Percentiles rank a stretch among this genome's conserved stretches.
Conservation (phyloP, 176 grass and related monocot genomes). For the Pharus latifolius region DNA sequence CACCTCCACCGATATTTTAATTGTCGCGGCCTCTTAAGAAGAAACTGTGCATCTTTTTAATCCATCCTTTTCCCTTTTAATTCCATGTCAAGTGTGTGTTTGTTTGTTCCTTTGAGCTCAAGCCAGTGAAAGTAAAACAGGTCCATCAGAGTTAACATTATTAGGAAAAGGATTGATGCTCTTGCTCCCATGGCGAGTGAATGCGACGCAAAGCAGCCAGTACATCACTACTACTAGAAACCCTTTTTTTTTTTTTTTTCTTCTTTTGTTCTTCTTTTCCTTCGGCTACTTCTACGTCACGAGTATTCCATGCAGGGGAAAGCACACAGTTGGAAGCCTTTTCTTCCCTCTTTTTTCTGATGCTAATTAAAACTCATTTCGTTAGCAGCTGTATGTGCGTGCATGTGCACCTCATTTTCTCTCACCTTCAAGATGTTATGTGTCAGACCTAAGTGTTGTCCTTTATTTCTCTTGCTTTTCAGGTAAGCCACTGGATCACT, state of each 20-base stretch:
- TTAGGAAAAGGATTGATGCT: constrained; percentile 9
- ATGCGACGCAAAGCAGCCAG: not conserved
- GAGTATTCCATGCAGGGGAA: constrained; percentile 33
- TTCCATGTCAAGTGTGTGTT: not conserved
- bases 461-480: constrained; percentile 39
- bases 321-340: constrained; percentile 7
- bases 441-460: constrained; percentile 32
- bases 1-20: constrained; percentile 48
- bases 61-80: not conserved
- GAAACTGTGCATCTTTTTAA: not conserved
- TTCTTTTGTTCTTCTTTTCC: not conserved
- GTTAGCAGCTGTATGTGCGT: constrained; percentile 13
- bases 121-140: constrained; percentile 37
- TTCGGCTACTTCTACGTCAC: constrained; percentile 31
- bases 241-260: not conserved
- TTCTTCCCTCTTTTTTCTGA: constrained; percentile 15
- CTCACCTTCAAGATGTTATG: constrained; percentile 46
- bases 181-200: constrained; percentile 28
- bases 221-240: not conserved
- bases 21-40: constrained; percentile 16
- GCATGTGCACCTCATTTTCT: constrained; percentile 52
- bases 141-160: constrained; percentile 9
- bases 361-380: constrained; percentile 29
- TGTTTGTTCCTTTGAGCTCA: constrained; percentile 5
- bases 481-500: constrained; percentile 44